phyloP scores from a whole-genome alignment of 495 filamentous ascomycete genomes.

The Xylaria cubensis region DNA sequence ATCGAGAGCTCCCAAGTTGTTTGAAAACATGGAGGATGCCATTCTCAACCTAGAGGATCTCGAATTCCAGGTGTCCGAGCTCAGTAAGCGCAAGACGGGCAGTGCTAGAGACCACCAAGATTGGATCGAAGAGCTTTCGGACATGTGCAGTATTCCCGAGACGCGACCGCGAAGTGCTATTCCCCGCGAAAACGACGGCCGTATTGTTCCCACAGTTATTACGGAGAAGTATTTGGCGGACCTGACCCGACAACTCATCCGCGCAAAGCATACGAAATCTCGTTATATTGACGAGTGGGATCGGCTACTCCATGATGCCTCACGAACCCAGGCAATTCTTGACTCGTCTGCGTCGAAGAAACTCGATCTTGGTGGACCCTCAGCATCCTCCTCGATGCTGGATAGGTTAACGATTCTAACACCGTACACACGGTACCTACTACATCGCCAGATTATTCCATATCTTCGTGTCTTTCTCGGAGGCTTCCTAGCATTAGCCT shows the following conservation, averaged over 20 bases:
- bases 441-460: conserved; percentile 75
- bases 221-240: conserved; percentile 94
- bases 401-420: conserved; percentile 70
- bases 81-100: conserved; percentile 81
- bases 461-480: conserved; percentile 66
- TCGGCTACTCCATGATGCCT: conserved; percentile 71
- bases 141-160: conserved; percentile 72
- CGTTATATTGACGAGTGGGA: conserved; percentile 90
- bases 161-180: conserved; percentile 57
- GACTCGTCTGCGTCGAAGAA: conserved; percentile 82
- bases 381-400: conserved; percentile 60
- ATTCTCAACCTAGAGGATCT: conserved; percentile 79
- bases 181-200: conserved; percentile 45
- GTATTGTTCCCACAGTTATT: conserved; percentile 76
- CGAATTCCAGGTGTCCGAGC: conserved; percentile 77
- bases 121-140: conserved; percentile 91
- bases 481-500: conserved; percentile 71
- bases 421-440: conserved; percentile 81
- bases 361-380: conserved; percentile 71
- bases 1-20: conserved; percentile 75
- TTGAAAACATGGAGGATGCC: conserved; percentile 89
- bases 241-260: conserved; percentile 77
- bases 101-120: conserved; percentile 83
- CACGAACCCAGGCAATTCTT: conserved; percentile 78
- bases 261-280: conserved; percentile 80